Percentiles rank a stretch among this genome's conserved stretches.
Evolutionary conservation across 106 monocot species (phyloP).

Genomic region (Phalaenopsis equestris): DNA sequence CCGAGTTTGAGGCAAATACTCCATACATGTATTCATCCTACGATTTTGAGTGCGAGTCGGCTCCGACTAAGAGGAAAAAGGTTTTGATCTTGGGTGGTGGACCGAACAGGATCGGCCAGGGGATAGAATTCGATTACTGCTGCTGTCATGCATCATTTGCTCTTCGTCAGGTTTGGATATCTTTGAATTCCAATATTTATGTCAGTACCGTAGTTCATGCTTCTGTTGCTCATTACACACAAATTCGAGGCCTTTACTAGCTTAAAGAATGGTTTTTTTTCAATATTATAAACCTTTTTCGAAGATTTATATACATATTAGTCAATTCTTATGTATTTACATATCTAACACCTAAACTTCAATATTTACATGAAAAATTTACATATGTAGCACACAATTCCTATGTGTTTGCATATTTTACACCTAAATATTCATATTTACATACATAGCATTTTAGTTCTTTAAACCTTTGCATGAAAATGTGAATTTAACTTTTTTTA

Average conservation of each 20-base stretch:
- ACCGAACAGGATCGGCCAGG: constrained; percentile 96
- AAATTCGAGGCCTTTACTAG: background rate
- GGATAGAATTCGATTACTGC: constrained; percentile 98
- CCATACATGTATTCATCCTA: constrained; percentile 99
- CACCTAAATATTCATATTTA: no score
- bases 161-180: constrained; percentile 66
- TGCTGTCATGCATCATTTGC: constrained; percentile 99
- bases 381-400: no score
- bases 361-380: no score
- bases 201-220: background rate
- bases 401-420: no score
- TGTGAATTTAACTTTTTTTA: no score
- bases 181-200: background rate
- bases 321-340: no score
- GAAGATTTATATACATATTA: no score
- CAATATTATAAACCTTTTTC: no score
- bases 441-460: no score
- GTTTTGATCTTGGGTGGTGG: constrained; percentile 97
- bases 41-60: constrained; percentile 92
- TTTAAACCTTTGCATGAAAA: no score
- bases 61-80: constrained; percentile 67
- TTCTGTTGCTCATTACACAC: background rate
- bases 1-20: constrained; percentile 96
- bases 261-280: background rate
- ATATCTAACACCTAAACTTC: no score